Base-by-base conservation (phyloP, 2,329 filamentous ascomycete genomes). In the Diaporthe ilicicola region DNA sequence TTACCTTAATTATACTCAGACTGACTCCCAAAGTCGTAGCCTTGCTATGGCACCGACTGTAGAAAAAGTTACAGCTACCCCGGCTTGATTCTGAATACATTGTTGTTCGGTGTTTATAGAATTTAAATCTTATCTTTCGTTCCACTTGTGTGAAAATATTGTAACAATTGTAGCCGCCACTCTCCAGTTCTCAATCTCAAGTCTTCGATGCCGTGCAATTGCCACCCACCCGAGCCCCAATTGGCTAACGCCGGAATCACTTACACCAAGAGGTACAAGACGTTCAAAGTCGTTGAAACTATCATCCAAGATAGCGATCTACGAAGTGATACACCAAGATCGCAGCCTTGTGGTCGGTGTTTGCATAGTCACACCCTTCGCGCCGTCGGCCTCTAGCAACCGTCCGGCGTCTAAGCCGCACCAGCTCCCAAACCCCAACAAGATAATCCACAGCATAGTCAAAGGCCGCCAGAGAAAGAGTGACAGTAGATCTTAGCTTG, bases 401-500 rank as follows among this genome's bases (percentile, higher is more conserved):
- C n/a, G 17, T 4, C 9, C n/a, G 46, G 2, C 27, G 27, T 53
- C 4, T 53, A 53, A n/a, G 50, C 50, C 27, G 27, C 48, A 9
- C 13, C n/a, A n/a, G n/a, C n/a, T n/a, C n/a, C n/a, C n/a, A n/a
- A n/a, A n/a, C n/a, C n/a, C n/a, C n/a, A n/a, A 53, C 50, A 4
- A 19, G 19, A 53, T 53, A n/a, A n/a, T n/a, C 39, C 12, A 46
- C 12, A 12, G 10, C 32, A 48, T 37, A 62, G n/a, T 17, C 42
- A 48, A 34, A 32, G 32, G 12, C 44, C 12, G 24, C 17, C 24
- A 61, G 46, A 19, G 22, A 27, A 48, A 27, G 34, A 15, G 42
- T 37, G 19, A 34, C 27, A 17, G 42, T 62, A 62, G 59, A 62
- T 62, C 42, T 62, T 62, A 62, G 59, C 59, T 37, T 62, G 59